Evolutionary conservation across 768 basidiomycete species (phyloP).

Genomic region (Tylopilus vinaceipallidus): DNA sequence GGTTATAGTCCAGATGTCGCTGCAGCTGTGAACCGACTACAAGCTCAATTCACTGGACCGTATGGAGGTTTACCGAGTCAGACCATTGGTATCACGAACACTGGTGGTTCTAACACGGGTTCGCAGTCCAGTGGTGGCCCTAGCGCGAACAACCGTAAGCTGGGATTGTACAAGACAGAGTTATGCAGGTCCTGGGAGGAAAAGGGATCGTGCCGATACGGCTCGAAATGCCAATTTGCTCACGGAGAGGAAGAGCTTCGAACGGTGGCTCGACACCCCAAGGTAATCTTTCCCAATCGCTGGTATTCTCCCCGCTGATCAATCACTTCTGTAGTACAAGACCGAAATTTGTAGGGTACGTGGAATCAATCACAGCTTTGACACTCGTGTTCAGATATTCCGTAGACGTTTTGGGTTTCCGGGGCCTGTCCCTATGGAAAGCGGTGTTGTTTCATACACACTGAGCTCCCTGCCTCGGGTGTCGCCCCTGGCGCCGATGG

Average conservation of each 20-base stretch:
- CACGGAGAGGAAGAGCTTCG: slow-evolving; percentile 89
- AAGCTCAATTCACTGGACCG: slow-evolving; percentile 51
- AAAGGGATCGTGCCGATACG: slow-evolving; percentile 84
- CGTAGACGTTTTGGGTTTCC: slow-evolving; percentile 89
- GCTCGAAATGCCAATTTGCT: slow-evolving; percentile 88
- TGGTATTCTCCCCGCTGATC: slow-evolving; percentile 13
- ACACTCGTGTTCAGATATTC: slow-evolving; percentile 8
- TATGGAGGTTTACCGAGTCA: slow-evolving; percentile 52
- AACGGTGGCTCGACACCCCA: slow-evolving; percentile 82
- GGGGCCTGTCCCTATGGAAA: slow-evolving; percentile 93
- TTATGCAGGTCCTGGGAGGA: slow-evolving; percentile 91
- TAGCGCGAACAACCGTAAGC: slow-evolving; percentile 88
- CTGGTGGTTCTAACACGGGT: slow-evolving; percentile 29
- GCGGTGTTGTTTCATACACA: slow-evolving; percentile 92
- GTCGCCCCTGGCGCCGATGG: slow-evolving; percentile 53
- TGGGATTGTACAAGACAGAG: slow-evolving; percentile 90
- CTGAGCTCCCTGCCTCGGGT: slow-evolving; percentile 71
- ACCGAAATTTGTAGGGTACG: slow-evolving; percentile 89
- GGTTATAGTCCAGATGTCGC: slow-evolving; percentile 54
- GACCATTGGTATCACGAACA: slow-evolving; percentile 41
- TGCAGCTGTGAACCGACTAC: slow-evolving; percentile 60
- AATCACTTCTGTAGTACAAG: slow-evolving; percentile 62
- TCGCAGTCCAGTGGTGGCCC: slow-evolving; percentile 55
- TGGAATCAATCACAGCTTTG: slow-evolving; percentile 1
- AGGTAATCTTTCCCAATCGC: slow-evolving; percentile 46